A percentile compares a stretch with the other conserved stretches of the same genome.
Evolutionary conservation across 83 land plant species (phyloP).

Genomic region (Picea abies): DNA sequence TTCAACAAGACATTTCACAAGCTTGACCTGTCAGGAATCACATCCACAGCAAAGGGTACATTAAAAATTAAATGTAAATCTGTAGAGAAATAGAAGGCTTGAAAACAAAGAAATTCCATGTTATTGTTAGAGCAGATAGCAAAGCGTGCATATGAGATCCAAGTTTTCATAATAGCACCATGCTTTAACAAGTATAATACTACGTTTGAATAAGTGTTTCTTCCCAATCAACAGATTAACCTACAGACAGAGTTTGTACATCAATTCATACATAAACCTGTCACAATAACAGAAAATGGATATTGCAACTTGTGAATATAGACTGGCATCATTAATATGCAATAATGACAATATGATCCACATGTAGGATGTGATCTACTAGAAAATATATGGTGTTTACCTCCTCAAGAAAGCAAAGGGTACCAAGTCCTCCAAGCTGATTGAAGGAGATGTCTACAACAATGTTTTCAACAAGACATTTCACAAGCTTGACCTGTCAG

Average conservation of each 20-base stretch:
- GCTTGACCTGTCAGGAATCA: constrained; percentile 62
- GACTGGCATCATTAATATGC: constrained; percentile 2
- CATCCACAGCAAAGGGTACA: too few relatives aligned
- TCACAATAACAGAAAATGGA: neutral
- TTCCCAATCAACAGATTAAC: constrained; percentile 78
- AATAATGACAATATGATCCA: neutral
- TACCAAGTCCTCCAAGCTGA: too few relatives aligned
- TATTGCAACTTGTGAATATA: neutral
- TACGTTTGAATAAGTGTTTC: too few relatives aligned
- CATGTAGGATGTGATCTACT: neutral
- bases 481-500: constrained; percentile 79
- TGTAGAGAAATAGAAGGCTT: too few relatives aligned
- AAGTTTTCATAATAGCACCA: constrained; percentile 94
- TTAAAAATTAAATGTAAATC: too few relatives aligned
- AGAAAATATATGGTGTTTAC: constrained; percentile 24
- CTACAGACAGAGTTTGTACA: constrained; percentile 26
- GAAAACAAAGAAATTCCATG: too few relatives aligned
- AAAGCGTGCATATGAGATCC: too few relatives aligned
- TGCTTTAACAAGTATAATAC: constrained; percentile 88
- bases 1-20: too few relatives aligned
- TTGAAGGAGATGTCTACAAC: too few relatives aligned
- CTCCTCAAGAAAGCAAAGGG: too few relatives aligned
- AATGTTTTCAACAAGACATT: too few relatives aligned
- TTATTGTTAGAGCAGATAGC: too few relatives aligned
- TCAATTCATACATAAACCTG: neutral